A percentile compares a stretch with the other conserved stretches of the same genome.
These are phyloP conservation scores for Xanthoconium separans DNA, from an alignment of 1,284 basidiomycete genomes.

Conservation along the genomic window DNA sequence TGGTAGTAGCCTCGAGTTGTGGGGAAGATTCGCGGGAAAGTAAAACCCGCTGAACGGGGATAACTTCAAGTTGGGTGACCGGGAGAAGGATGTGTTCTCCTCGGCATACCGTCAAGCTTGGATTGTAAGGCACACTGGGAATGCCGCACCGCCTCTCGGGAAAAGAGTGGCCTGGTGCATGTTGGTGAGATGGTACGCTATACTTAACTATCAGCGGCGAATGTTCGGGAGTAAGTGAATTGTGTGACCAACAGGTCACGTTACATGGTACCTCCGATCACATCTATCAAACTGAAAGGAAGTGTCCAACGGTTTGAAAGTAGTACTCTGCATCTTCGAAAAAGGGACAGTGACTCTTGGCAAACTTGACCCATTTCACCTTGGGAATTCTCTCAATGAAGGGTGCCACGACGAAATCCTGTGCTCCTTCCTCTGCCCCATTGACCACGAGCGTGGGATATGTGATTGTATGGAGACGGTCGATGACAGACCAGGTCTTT, in stretches of 20 bases:
- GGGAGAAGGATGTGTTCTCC: too few relatives aligned
- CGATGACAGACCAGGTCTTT: slow-evolving; percentile 33
- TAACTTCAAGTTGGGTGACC: too few relatives aligned
- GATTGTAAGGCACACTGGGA: too few relatives aligned
- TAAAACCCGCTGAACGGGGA: too few relatives aligned
- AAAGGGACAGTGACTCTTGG: slow-evolving; percentile 31
- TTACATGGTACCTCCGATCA: too few relatives aligned
- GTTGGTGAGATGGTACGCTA: not conserved
- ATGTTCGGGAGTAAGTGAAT: not conserved
- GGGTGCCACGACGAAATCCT: slow-evolving; percentile 27
- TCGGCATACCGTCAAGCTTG: too few relatives aligned
- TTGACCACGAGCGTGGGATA: slow-evolving; percentile 36
- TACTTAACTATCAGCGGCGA: not conserved
- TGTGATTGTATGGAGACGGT: slow-evolving; percentile 32
- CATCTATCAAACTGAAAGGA: slow-evolving; percentile 8
- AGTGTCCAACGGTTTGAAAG: slow-evolving; percentile 16
- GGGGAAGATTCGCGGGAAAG: too few relatives aligned
- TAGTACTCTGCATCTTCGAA: slow-evolving; percentile 33
- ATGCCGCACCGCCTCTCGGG: not conserved
- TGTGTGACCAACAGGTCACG: too few relatives aligned
- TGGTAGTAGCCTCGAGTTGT: too few relatives aligned
- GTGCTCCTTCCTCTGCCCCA: slow-evolving; percentile 31
- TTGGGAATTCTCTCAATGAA: slow-evolving; percentile 32
- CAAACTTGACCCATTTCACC: slow-evolving; percentile 35
- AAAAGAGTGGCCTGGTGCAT: not conserved